These are phyloP conservation scores for Porphyrellus cyaneotinctus DNA, from an alignment of 768 basidiomycete species.

Conservation along the genomic window DNA sequence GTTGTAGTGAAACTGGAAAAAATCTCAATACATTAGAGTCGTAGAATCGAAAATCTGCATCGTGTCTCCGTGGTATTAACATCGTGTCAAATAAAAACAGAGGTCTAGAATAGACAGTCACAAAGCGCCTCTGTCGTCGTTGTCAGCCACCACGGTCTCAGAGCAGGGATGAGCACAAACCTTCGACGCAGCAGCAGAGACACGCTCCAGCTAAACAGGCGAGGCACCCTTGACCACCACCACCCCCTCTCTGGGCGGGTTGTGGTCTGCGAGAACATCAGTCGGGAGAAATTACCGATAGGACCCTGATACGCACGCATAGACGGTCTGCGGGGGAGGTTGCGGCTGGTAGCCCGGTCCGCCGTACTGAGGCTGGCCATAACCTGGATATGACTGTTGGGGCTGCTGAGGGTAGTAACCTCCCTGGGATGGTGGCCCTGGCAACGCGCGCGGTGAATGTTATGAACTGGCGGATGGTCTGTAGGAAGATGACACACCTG, in stretches of 20 bases:
- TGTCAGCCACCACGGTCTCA: conserved; percentile 25
- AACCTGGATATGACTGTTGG: conserved; percentile 59
- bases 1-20: conserved; percentile 4
- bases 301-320: conserved; percentile 53
- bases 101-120: conserved; percentile 57
- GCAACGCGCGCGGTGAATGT: conserved; percentile 39
- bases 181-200: conserved; percentile 51
- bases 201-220: conserved; percentile 48
- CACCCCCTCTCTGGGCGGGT: conserved; percentile 33
- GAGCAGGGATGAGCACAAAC: conserved; percentile 29
- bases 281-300: neutral
- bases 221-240: conserved; percentile 33
- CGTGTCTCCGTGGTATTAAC: conserved; percentile 13
- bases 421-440: conserved; percentile 49
- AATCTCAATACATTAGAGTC: conserved; percentile 18
- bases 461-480: neutral
- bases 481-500: conserved; percentile 35
- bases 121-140: conserved; percentile 54
- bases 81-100: conserved; percentile 1
- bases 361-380: conserved; percentile 30
- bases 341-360: conserved; percentile 47
- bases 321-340: conserved; percentile 77
- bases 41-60: conserved; percentile 6
- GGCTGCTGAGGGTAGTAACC: conserved; percentile 76
- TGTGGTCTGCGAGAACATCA: conserved; percentile 37